Base-by-base conservation (phyloP, 768 basidiomycete species). In the Suillus decipiens region DNA sequence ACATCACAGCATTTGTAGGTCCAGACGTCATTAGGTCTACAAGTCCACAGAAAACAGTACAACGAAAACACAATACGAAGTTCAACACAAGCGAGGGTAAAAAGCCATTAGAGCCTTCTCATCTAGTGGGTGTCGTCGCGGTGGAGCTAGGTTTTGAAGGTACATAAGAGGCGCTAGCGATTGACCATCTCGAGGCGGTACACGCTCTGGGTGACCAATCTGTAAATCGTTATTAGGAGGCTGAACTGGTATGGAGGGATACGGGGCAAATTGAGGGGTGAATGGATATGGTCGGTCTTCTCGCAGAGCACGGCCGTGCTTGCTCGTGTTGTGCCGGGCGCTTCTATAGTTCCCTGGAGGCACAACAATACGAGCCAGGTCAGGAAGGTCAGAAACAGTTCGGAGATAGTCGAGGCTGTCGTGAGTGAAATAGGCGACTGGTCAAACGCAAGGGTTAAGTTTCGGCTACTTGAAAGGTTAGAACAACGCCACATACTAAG, bases 341-440 rank as follows among this genome's bases (percentile, higher is more conserved):
- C 88, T 88, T 64, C 79, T 81, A 67, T 92, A 93, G 61, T 76
- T 82, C 22, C 85, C 86, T 5, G 73, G 72, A 0, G 91, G 90
- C 42, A 88, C 86, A 8, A 74, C 71, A 28, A 93, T 70, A 41
- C 71, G 68, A 11, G 81, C 79, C 53, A 93, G 80, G 48, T 80
- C 73, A 14, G 85, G 83, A 48, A 84, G 74, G 57, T 90, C 84
- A 59, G 89, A 82, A 50, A 93, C 81, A 3, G 84, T 87, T 53
- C 70, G 74, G 24, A 93, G 79, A 58, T 78, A 76, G 59, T 87
- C 80, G 37, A 85, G 72, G 0, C 86, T 84, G 36, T 88, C 86
- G 47, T 86, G 81, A 0, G 87, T 89, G 69, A 87, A 92, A 75
- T 93, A 93, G 10, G 91, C 91, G 68, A 91, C 90, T 93, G 67